Conservation (phyloP, 2,329 filamentous ascomycete genomes). For the Ceratocystis diversiconidia region DNA sequence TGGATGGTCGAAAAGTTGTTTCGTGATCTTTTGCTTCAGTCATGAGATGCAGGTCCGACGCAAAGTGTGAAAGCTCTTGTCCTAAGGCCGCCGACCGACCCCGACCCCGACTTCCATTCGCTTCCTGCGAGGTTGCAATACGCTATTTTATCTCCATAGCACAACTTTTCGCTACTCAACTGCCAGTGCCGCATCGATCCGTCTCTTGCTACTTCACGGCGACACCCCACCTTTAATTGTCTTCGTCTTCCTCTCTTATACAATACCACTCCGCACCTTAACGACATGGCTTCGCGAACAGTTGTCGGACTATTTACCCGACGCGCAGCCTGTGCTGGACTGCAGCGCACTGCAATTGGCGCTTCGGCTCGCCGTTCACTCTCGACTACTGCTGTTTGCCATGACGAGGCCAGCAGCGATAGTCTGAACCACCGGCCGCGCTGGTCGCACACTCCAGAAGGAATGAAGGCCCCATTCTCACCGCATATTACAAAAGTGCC, state of each 20-base stretch:
- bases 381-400: background rate
- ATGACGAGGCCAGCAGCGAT: background rate
- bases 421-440: slow-evolving; percentile 42
- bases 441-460: slow-evolving; percentile 56
- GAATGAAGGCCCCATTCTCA: slow-evolving; percentile 56
- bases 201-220: background rate
- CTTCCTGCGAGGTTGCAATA: background rate
- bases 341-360: background rate
- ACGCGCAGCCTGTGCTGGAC: background rate
- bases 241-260: background rate
- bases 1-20: slow-evolving; percentile 13
- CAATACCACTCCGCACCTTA: background rate
- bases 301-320: background rate
- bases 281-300: slow-evolving; percentile 7
- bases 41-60: background rate
- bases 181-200: background rate
- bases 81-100: background rate
- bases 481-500: slow-evolving; percentile 43
- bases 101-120: background rate
- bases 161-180: background rate
- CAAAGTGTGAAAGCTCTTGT: background rate
- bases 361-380: slow-evolving; percentile 7
- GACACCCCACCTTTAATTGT: slow-evolving; percentile 5
- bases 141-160: too few relatives aligned
- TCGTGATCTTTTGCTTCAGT: background rate